Percentiles rank a stretch among this genome's conserved stretches.
Conservation (phyloP, 305 asterid genomes). For the Fraxinus velutina region DNA sequence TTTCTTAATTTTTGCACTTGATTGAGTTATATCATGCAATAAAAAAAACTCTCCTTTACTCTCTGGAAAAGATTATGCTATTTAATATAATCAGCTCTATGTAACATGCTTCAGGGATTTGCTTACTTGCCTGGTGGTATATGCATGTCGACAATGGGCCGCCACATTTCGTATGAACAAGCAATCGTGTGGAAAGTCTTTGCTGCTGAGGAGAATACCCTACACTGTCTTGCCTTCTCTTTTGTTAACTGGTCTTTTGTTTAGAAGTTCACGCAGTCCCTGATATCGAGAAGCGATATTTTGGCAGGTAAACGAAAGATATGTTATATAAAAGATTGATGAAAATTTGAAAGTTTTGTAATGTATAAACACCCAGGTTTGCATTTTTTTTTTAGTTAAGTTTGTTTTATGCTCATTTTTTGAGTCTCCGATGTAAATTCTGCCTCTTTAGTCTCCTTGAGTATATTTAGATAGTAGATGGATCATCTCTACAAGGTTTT, state of each 20-base stretch:
- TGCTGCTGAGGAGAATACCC: slow-evolving; percentile 54
- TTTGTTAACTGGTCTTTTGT: slow-evolving; percentile 91
- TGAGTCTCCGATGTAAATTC: slow-evolving; percentile 33
- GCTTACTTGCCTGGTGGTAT: slow-evolving; percentile 75
- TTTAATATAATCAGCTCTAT: background rate
- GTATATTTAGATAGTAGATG: background rate
- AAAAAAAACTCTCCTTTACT: background rate
- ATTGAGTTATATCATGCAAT: background rate
- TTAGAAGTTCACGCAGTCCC: slow-evolving; percentile 20
- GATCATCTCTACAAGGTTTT: background rate
- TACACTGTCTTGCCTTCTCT: slow-evolving; percentile 80
- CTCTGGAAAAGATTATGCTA: background rate
- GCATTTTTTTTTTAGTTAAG: slow-evolving; percentile 19
- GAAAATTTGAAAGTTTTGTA: slow-evolving; percentile 33
- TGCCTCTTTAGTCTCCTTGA: background rate
- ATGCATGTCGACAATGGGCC: slow-evolving; percentile 92
- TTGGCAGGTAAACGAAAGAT: slow-evolving; percentile 5
- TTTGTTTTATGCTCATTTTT: slow-evolving; percentile 18
- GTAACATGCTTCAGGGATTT: slow-evolving; percentile 46
- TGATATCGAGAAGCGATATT: background rate
- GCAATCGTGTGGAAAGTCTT: slow-evolving; percentile 91
- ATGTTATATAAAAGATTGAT: background rate
- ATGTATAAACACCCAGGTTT: slow-evolving; percentile 17
- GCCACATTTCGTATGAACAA: slow-evolving; percentile 80
- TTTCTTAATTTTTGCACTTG: background rate